Percentiles rank a stretch among this genome's conserved stretches.
Conservation (phyloP, 352 stramenopile species). For the Aphanomyces cochlioides region DNA sequence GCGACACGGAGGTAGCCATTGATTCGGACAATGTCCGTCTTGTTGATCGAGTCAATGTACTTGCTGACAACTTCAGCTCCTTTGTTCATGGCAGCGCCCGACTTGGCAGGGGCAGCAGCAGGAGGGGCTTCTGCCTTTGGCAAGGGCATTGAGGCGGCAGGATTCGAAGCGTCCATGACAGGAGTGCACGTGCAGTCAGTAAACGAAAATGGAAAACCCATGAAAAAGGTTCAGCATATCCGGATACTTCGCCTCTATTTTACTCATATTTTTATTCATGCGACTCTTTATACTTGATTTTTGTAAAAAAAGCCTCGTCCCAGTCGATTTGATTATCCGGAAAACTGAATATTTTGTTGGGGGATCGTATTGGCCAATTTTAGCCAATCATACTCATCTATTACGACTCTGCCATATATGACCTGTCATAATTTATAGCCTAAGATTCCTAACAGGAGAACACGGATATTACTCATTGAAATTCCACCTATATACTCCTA, state of each 20-base stretch:
- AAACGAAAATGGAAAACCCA: constrained; percentile 14
- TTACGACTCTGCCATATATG: background rate
- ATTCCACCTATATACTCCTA: too few species aligned
- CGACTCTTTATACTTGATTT: too few species aligned
- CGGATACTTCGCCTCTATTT: constrained; percentile 14
- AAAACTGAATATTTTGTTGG: background rate
- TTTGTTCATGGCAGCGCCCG: constrained; percentile 8
- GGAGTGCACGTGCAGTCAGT: constrained; percentile 25
- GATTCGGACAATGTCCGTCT: constrained; percentile 78
- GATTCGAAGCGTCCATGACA: constrained; percentile 20
- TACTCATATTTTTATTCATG: constrained; percentile 8
- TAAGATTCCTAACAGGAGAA: too few species aligned
- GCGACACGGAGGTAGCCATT: constrained; percentile 83
- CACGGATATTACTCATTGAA: too few species aligned
- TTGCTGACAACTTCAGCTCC: constrained; percentile 25
- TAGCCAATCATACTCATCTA: constrained; percentile 11
- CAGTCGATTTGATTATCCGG: background rate
- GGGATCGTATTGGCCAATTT: constrained; percentile 13
- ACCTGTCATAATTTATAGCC: too few species aligned
- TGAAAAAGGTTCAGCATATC: background rate
- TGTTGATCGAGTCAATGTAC: constrained; percentile 29
- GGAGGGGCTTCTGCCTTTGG: constrained; percentile 24
- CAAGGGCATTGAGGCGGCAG: constrained; percentile 22
- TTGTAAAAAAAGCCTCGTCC: background rate
- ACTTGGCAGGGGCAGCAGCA: background rate